Conservation (phyloP, 331 rosid genomes). For the Cydonia oblonga region DNA sequence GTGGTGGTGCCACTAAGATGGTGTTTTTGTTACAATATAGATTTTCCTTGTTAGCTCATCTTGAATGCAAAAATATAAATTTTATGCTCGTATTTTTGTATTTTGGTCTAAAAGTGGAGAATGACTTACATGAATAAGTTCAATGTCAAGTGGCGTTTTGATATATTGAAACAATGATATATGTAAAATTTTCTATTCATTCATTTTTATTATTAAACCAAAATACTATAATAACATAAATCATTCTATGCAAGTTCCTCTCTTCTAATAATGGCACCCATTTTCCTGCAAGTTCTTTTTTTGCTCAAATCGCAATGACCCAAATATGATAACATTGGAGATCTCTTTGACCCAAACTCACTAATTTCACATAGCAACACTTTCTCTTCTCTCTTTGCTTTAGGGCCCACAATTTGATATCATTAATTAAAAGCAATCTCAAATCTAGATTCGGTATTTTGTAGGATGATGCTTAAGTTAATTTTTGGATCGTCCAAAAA, state of each 20-base stretch:
- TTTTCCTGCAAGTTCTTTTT: too few species aligned
- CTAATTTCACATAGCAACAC: too few species aligned
- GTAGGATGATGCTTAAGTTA: not conserved
- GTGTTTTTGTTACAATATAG: not conserved
- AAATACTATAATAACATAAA: too few species aligned
- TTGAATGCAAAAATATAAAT: not conserved
- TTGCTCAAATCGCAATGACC: too few species aligned
- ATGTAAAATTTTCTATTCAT: fast-evolving
- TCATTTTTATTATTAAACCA: too few species aligned
- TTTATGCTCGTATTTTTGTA: not conserved
- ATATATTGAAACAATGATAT: too few species aligned
- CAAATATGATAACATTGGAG: too few species aligned
- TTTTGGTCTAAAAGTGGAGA: not conserved
- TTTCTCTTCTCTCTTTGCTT: not conserved
- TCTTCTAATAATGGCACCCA: too few species aligned
- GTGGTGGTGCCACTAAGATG: not conserved
- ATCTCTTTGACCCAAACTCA: not conserved
- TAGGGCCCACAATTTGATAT: not conserved
- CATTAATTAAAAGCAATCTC: too few species aligned
- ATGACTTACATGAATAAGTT: too few species aligned
- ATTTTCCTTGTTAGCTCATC: not conserved
- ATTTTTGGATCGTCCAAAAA: too few species aligned
- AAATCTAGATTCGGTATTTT: not conserved
- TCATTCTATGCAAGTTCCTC: too few species aligned
- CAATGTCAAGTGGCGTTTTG: not conserved